phyloP scores from a whole-genome alignment of 768 basidiomycete genomes.

The Mycena haematopus region DNA sequence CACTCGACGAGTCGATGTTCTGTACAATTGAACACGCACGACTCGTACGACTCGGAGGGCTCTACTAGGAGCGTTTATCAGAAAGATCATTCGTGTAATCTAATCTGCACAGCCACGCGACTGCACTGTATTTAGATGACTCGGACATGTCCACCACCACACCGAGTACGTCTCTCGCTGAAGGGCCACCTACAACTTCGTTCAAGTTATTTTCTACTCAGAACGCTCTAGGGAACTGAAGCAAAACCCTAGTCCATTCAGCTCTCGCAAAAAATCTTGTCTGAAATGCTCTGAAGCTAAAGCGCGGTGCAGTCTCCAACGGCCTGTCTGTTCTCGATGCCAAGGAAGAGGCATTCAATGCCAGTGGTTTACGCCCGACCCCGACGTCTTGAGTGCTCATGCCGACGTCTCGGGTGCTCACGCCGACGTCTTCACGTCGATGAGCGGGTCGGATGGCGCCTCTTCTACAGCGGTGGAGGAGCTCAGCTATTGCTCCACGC shows the following conservation, averaged over 20 bases:
- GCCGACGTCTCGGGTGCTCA: background rate
- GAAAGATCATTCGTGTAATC: no score
- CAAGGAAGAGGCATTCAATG: slow-evolving; percentile 8
- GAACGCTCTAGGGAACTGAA: background rate
- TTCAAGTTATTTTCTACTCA: background rate
- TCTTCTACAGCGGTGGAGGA: background rate
- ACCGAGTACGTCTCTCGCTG: slow-evolving; percentile 3
- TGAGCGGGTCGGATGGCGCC: background rate
- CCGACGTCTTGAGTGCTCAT: background rate
- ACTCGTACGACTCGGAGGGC: no score
- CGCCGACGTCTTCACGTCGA: background rate
- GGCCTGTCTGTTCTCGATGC: slow-evolving; percentile 21
- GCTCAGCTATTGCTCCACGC: background rate
- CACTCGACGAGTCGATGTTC: no score
- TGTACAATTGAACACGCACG: no score
- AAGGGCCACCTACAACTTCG: background rate
- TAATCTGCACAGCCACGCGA: no score
- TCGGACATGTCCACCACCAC: background rate
- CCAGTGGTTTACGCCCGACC: background rate
- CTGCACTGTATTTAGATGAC: no score
- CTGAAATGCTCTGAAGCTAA: slow-evolving; percentile 23
- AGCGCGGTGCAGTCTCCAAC: slow-evolving; percentile 22
- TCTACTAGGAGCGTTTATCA: no score
- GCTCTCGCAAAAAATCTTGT: slow-evolving; percentile 24
- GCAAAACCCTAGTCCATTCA: background rate